A percentile compares a stretch with the other conserved stretches of the same genome.
Evolutionary conservation across 2,329 filamentous ascomycete genomes (phyloP).

Genomic region (Chaetomiaceae sp.): DNA sequence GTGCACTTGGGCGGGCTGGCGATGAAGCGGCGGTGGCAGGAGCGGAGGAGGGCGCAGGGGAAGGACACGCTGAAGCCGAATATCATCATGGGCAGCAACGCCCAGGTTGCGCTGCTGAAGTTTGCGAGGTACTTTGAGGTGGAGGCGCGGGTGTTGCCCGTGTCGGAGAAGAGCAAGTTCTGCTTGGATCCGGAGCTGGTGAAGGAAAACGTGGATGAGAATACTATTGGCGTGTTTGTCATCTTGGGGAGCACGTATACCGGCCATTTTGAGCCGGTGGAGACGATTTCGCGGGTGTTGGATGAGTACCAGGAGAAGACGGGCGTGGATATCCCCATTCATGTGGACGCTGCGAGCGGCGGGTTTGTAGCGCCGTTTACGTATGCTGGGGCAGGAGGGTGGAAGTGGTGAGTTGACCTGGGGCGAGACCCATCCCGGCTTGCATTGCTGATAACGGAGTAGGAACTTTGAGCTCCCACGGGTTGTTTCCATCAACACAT

Average conservation of each 20-base stretch:
- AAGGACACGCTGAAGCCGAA: constrained; percentile 64
- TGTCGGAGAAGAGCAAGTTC: constrained; percentile 56
- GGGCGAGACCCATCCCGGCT: no score
- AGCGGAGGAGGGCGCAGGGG: constrained; percentile 53
- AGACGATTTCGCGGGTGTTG: constrained; percentile 61
- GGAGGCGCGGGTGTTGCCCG: constrained; percentile 60
- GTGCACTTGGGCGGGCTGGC: constrained; percentile 67
- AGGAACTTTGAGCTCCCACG: constrained; percentile 58
- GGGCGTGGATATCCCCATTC: constrained; percentile 62
- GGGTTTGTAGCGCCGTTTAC: constrained; percentile 61
- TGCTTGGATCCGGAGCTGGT: constrained; percentile 61
- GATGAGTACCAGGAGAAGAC: constrained; percentile 59
- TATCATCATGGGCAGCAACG: constrained; percentile 70
- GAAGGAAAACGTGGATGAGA: constrained; percentile 66
- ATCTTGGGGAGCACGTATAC: constrained; percentile 71
- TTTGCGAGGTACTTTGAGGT: constrained; percentile 72
- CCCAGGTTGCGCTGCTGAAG: constrained; percentile 69
- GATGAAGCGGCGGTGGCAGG: constrained; percentile 73
- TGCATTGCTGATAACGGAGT: neutral
- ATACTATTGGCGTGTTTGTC: constrained; percentile 71
- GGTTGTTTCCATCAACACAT: constrained; percentile 63
- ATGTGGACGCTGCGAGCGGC: constrained; percentile 59
- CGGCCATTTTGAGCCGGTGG: constrained; percentile 68
- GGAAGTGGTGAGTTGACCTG: constrained; percentile 47
- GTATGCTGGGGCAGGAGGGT: constrained; percentile 48